phyloP scores from a whole-genome alignment of 352 stramenopile genomes.

The Lagenidium sp. region DNA sequence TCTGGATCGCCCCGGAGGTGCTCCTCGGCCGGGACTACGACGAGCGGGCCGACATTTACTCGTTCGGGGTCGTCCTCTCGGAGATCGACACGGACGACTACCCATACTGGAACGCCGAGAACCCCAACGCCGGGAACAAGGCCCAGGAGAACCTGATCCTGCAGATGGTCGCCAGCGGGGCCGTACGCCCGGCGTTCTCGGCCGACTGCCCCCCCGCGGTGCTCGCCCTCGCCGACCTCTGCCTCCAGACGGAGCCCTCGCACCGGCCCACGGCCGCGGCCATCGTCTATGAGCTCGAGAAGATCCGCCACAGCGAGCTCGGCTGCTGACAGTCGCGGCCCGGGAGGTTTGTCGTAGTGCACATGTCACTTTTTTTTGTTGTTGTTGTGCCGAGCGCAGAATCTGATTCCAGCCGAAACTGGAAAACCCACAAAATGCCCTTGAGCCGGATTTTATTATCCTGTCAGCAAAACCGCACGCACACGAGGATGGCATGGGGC shows the following conservation, averaged over 20 bases:
- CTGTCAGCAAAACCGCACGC: no score
- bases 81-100: background rate
- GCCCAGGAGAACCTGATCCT: constrained; percentile 46
- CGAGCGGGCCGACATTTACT: background rate
- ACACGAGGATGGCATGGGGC: no score
- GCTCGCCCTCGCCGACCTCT: constrained; percentile 35
- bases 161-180: constrained; percentile 48
- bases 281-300: constrained; percentile 49
- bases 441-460: no score
- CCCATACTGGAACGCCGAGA: background rate
- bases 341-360: no score
- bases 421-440: no score
- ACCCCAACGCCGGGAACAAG: constrained; percentile 8
- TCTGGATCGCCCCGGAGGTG: constrained; percentile 68
- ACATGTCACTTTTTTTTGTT: no score
- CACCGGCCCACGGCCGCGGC: constrained; percentile 48
- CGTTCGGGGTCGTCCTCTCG: background rate
- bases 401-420: no score
- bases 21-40: constrained; percentile 18
- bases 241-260: constrained; percentile 39
- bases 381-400: no score
- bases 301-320: constrained; percentile 11
- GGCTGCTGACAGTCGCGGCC: no score
- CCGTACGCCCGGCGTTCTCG: constrained; percentile 44
- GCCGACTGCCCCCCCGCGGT: constrained; percentile 33